A percentile compares a stretch with the other conserved stretches of the same genome.
Evolutionary conservation across 805 yeast genomes (phyloP).

Genomic region (Pichia gijzeniarum): DNA sequence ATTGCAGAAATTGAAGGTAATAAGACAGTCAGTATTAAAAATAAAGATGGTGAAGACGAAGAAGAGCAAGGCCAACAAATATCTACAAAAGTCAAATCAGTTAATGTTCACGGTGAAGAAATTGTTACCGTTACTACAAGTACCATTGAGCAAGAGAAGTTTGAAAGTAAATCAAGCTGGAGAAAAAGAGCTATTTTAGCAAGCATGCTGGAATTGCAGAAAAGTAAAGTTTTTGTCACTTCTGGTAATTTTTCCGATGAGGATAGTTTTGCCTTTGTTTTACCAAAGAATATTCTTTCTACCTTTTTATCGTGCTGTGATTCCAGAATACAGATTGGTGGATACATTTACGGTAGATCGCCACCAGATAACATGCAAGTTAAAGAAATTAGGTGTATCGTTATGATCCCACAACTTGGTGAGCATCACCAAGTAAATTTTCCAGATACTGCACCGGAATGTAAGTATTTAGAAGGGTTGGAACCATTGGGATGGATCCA

Average conservation of each 20-base stretch:
- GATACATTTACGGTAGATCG: constrained; percentile 70
- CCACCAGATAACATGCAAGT: constrained; percentile 66
- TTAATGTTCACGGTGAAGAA: constrained; percentile 93
- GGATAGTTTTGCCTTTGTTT: constrained; percentile 57
- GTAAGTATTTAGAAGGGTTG: constrained; percentile 43
- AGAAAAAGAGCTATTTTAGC: constrained; percentile 78
- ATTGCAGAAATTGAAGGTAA: constrained; percentile 67
- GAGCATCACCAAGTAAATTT: constrained; percentile 58
- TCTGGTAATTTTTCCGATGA: constrained; percentile 53
- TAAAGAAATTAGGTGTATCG: constrained; percentile 72
- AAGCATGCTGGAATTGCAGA: constrained; percentile 61
- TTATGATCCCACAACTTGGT: constrained; percentile 84
- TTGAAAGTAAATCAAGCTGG: constrained; percentile 88
- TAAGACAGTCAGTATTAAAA: constrained; percentile 30
- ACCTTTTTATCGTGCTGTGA: constrained; percentile 79
- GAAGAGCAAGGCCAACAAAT: constrained; percentile 46
- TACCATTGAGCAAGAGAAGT: constrained; percentile 76
- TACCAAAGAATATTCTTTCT: constrained; percentile 76
- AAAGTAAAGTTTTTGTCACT: constrained; percentile 67
- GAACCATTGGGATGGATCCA: constrained; percentile 95
- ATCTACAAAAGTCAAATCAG: constrained; percentile 75
- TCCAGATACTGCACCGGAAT: constrained; percentile 40
- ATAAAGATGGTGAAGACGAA: constrained; percentile 20
- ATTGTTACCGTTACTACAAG: constrained; percentile 91
- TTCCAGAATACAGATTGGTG: constrained; percentile 75